Conservation (phyloP, 2,329 filamentous ascomycete species). For the Alternaria arbusti region DNA sequence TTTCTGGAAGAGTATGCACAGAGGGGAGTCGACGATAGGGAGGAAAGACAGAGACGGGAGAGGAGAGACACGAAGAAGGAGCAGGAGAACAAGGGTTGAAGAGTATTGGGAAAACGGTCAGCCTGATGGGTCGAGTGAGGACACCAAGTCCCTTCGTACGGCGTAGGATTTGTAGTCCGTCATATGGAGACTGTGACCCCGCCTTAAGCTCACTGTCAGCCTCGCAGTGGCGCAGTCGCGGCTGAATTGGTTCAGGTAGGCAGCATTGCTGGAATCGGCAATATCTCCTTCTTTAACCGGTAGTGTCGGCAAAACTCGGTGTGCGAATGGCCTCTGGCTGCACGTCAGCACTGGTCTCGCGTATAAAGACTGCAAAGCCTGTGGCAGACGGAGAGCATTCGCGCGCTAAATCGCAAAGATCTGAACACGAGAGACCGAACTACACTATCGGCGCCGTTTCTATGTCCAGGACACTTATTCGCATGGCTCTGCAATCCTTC, state of each 20-base stretch:
- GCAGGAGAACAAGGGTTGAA: no score
- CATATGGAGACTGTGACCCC: neutral
- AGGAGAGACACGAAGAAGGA: neutral
- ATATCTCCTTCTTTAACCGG: neutral
- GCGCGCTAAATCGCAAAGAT: no score
- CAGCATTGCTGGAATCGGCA: neutral
- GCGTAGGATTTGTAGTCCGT: neutral
- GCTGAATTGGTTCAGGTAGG: neutral
- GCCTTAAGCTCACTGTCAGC: neutral
- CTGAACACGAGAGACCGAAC: no score
- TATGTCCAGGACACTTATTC: no score
- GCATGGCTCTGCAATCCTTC: no score
- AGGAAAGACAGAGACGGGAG: neutral
- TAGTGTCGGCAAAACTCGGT: neutral
- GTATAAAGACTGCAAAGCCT: no score
- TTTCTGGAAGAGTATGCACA: neutral
- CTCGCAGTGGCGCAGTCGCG: neutral
- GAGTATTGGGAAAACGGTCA: neutral
- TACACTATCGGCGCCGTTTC: no score
- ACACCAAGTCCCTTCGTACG: neutral
- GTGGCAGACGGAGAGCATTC: no score
- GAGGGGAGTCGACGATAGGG: neutral
- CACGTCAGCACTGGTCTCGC: no score
- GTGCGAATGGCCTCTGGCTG: no score
- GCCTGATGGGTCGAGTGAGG: neutral